Base-by-base conservation (phyloP, 148 eudicot genomes). In the Fagopyrum esculentum region DNA sequence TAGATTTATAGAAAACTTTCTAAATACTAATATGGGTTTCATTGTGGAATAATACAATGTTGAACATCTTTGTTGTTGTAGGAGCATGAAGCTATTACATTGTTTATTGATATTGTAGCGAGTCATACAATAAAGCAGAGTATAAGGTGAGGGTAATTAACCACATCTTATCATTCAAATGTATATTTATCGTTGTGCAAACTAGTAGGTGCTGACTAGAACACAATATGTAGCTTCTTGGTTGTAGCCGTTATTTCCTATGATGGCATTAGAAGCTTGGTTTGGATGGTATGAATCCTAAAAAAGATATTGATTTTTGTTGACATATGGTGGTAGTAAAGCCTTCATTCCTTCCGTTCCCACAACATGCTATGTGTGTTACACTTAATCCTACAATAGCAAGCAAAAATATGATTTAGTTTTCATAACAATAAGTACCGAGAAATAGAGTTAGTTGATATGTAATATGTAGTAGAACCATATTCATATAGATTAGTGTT, bases 281-380 rank as follows among this genome's bases (percentile, higher is more conserved):
- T 81, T 84, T 44, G 87, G 87, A 73, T 84, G 87, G 83, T 77
- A 84, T 29, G 87, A 77, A 80, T 84, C 87, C 87, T 84, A 84
- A 50, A 84, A 84, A 16, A 80, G 56, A 48, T 73, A 80, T 77
- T 77, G 71, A 73, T 84, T 73, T 82, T 84, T 79, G 51, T 78
- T 63, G 46, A 57, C 60, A 77, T 84, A 84, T 60, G 84, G 84
- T 56, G 48, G 73, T 80, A 82, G 87, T 61, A 77, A 69, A 59
- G 87, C 87, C 87, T 77, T 83, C 87, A 69, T 82, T 78, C 80
- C 68, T 84, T 64, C 87, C 87, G 51, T 81, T 84, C 29, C 87
- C 87, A 60, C 84, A 84, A 57, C 87, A 84, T 5, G 87, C 84
- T 50, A 60, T 82, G 47, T 45, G 61, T 60, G 84, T 26, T 69